Conservation (phyloP, 2,329 filamentous ascomycete species). For the Lecanicillium sp. region DNA sequence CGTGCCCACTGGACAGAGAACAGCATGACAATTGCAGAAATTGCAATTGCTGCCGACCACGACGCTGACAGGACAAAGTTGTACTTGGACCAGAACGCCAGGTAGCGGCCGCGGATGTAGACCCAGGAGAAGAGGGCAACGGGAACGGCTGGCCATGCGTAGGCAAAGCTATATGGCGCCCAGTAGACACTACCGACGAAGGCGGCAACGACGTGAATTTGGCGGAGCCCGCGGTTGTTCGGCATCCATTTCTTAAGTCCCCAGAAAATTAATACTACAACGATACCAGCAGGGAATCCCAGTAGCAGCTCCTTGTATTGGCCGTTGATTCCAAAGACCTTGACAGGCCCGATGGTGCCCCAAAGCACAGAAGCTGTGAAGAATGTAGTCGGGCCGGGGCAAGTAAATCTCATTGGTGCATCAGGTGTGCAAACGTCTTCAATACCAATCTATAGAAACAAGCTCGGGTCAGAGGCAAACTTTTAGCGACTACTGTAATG, state of each 20-base stretch:
- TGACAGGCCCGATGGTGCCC: constrained; percentile 34
- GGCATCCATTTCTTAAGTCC: constrained; percentile 25
- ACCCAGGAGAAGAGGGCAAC: constrained; percentile 41
- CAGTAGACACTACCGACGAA: constrained; percentile 31
- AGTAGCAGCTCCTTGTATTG: constrained; percentile 31
- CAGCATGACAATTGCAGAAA: constrained; percentile 39
- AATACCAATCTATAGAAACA: constrained; percentile 25
- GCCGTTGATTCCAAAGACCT: constrained; percentile 31
- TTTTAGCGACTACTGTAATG: too few relatives aligned
- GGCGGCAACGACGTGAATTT: constrained; percentile 34
- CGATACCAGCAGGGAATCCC: constrained; percentile 31
- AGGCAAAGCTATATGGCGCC: constrained; percentile 38
- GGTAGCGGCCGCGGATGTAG: constrained; percentile 35
- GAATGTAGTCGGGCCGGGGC: constrained; percentile 30
- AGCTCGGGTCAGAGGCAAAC: too few relatives aligned
- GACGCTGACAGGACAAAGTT: constrained; percentile 41
- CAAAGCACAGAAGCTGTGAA: constrained; percentile 37
- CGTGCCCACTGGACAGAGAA: constrained; percentile 35
- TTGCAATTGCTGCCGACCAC: constrained; percentile 36
- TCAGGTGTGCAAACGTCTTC: constrained; percentile 27
- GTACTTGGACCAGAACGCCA: constrained; percentile 42
- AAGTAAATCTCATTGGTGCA: constrained; percentile 27
- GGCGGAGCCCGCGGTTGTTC: constrained; percentile 23
- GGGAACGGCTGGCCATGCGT: constrained; percentile 38
- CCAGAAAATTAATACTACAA: constrained; percentile 28